phyloP scores from a whole-genome alignment of 2,329 filamentous ascomycete species.

The Aquanectria penicillioides region DNA sequence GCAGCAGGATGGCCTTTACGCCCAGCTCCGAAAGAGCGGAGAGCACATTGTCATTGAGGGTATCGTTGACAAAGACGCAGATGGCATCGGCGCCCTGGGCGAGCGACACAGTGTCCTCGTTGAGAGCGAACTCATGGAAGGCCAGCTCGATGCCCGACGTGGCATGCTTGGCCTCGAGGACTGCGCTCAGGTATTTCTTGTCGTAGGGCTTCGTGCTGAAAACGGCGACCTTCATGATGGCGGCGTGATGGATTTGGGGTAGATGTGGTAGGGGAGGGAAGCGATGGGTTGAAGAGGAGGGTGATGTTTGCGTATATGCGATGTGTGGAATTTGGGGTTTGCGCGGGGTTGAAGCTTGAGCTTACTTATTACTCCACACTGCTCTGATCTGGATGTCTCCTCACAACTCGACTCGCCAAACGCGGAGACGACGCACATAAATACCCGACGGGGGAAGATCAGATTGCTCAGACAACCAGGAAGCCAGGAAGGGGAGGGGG shows the following conservation, averaged over 20 bases:
- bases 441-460: conserved; percentile 1
- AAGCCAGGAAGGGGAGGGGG: neutral
- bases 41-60: conserved; percentile 61
- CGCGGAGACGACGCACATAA: conserved; percentile 4
- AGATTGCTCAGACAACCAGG: neutral
- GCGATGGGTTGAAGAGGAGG: neutral
- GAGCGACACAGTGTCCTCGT: conserved; percentile 64
- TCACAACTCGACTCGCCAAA: neutral
- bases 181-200: conserved; percentile 61
- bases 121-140: conserved; percentile 69
- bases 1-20: conserved; percentile 68
- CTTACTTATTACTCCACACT: conserved; percentile 36
- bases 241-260: neutral
- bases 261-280: neutral
- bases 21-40: conserved; percentile 58
- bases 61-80: conserved; percentile 77
- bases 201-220: conserved; percentile 75
- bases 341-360: conserved; percentile 31
- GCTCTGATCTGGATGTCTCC: conserved; percentile 10
- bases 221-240: conserved; percentile 66
- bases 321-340: conserved; percentile 18
- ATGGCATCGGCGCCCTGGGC: conserved; percentile 64
- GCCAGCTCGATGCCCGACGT: conserved; percentile 56
- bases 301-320: conserved; percentile 10
- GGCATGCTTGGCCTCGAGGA: conserved; percentile 47